Evolutionary conservation across 108 stramenopile species (phyloP), one percentile per base, ranked within the genome.

Genomic region (Pseudonitzschia multiseries): DNA sequence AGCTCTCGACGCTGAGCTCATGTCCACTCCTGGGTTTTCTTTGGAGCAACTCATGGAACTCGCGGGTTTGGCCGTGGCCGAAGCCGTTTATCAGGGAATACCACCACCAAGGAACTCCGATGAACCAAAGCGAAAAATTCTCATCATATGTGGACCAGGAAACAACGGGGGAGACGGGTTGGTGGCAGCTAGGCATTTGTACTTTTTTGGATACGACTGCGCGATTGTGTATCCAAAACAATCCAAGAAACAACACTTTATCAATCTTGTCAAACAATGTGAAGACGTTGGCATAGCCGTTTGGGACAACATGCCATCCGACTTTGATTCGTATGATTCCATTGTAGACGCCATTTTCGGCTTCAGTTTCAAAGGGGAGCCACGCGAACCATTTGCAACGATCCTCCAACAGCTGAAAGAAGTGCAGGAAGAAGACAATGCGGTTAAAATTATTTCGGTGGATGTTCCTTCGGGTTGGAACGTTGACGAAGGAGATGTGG

Each of bases 91-190:
- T 73, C 69, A 83, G 46, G 84, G 81, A 2, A 18, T 82, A 10
- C 54, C 74, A 53, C 59, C 73, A 17, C 21, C 56, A 74, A 20
- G 69, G 46, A 24, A 27, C 50, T 50, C 21, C 50, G 70, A 18
- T 48, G 48, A 67, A 32, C 50, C 57, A 67, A 59, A 60, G 57
- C 71, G 70, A 44, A 57, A 59, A 14, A 72, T 91, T 67, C 65
- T 95, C 8, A 27, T 94, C 54, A 65, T 94, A 26, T 88, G 85
- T 59, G 97, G 99, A 4, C 99, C 99, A 1, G 99, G 99, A 0
- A 99, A 99, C 85, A 99, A 99, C 72, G 99, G 99, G 40, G 99
- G 99, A n/a, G 99, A 99, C 75, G 99, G 97, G 10, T 92, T 99
- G 31, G 99, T 99, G 10, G 97, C 97, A 28, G 97, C 99, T 5